These are phyloP conservation scores for Dendrobium chrysotoxum DNA, from an alignment of 106 monocot species.

Conservation along the genomic window DNA sequence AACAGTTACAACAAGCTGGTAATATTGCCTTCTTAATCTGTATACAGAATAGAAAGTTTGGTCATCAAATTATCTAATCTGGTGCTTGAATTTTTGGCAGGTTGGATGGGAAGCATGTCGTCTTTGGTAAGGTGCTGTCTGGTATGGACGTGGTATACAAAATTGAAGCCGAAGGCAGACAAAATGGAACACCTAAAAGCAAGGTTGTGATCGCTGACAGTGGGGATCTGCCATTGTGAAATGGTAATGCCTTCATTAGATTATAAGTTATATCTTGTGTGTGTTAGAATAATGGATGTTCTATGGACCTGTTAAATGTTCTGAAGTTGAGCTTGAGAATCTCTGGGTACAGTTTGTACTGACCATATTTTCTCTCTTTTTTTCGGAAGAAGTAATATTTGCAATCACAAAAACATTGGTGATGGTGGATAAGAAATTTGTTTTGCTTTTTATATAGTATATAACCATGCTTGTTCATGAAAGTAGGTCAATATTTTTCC, in stretches of 20 bases:
- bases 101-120: constrained; percentile 96
- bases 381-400: not conserved
- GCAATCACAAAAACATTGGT: not conserved
- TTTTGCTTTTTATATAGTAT: too few species aligned
- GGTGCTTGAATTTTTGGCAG: constrained; percentile 12
- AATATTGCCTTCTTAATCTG: constrained; percentile 1
- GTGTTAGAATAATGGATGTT: not conserved
- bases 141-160: constrained; percentile 99
- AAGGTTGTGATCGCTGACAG: constrained; percentile 81
- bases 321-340: not conserved
- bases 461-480: too few species aligned
- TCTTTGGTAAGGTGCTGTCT: constrained; percentile 86
- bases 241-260: not conserved
- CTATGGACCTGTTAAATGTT: not conserved
- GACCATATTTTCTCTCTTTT: not conserved
- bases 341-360: not conserved
- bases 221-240: constrained; percentile 70
- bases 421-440: not conserved
- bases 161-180: constrained; percentile 85
- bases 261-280: not conserved
- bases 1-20: constrained; percentile 87
- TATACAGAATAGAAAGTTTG: too few species aligned
- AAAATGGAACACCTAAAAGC: constrained; percentile 77
- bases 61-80: too few species aligned
- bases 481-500: too few species aligned